Percentiles rank a stretch among this genome's conserved stretches.
Evolutionary conservation across 257 asterid genomes (phyloP).

Genomic region (Solanum chiquidenum): DNA sequence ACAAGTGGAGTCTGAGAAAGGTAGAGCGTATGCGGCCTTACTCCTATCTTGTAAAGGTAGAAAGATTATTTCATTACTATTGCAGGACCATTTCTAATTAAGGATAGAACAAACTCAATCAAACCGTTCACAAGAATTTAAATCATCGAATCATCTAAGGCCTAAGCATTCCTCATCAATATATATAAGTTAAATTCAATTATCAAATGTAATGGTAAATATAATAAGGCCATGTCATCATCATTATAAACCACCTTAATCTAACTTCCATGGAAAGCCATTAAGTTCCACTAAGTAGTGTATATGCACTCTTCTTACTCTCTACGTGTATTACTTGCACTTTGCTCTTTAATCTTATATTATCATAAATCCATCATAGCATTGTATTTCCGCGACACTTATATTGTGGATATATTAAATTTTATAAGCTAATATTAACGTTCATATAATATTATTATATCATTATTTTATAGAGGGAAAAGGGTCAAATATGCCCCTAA

Average conservation of each 20-base stretch:
- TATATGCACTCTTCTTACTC: neutral
- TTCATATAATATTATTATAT: neutral
- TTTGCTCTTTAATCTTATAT: neutral
- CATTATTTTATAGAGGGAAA: neutral
- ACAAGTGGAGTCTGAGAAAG: neutral
- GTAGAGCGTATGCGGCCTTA: rapidly evolving
- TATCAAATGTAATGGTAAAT: neutral
- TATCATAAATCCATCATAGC: neutral
- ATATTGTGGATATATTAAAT: neutral
- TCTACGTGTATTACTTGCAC: neutral
- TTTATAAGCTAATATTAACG: neutral
- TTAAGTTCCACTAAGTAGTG: neutral
- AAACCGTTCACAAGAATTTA: neutral
- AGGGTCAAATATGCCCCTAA: too few relatives aligned
- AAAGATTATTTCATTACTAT: neutral
- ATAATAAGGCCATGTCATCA: neutral
- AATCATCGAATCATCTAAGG: neutral
- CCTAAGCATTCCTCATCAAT: neutral
- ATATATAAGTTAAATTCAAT: neutral
- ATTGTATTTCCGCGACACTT: neutral
- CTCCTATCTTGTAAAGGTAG: neutral
- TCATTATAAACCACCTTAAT: neutral
- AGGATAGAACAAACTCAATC: neutral
- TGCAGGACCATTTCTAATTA: neutral
- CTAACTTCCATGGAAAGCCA: neutral